phyloP scores from a whole-genome alignment of 768 basidiomycete species.

The Boletellus ananas region DNA sequence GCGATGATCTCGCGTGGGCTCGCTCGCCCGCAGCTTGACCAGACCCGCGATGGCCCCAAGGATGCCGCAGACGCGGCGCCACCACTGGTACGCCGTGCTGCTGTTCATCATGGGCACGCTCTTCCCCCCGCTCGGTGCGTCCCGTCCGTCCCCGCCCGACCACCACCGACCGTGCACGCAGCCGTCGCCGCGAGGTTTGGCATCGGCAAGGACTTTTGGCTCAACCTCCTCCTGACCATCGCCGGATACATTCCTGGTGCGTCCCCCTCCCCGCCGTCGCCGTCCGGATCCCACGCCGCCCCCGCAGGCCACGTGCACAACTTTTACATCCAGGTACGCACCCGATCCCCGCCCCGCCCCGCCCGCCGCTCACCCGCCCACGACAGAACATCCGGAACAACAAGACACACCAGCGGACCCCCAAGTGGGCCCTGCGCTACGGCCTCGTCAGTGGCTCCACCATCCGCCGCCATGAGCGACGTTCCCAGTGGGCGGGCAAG shows the following conservation, averaged over 20 bases:
- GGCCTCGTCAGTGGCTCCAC: constrained; percentile 83
- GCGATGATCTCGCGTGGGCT: no score
- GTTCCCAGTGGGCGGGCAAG: constrained; percentile 82
- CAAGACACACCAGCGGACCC: constrained; percentile 88
- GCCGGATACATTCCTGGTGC: constrained; percentile 87
- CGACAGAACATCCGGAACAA: constrained; percentile 90
- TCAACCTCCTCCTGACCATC: constrained; percentile 85
- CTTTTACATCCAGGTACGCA: constrained; percentile 79
- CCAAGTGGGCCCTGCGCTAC: constrained; percentile 90
- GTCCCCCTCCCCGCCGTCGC: constrained; percentile 9
- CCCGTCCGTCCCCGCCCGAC: neutral
- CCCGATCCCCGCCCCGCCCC: neutral
- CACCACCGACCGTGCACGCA: constrained; percentile 29
- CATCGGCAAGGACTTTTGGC: constrained; percentile 85
- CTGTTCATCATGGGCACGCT: constrained; percentile 88
- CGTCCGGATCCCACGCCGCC: constrained; percentile 3
- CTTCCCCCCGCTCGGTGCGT: constrained; percentile 84
- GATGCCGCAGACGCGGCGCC: constrained; percentile 52
- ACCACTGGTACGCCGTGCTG: constrained; percentile 79
- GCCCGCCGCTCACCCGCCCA: constrained; percentile 6
- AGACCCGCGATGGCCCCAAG: constrained; percentile 36
- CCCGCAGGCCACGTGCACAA: constrained; percentile 81
- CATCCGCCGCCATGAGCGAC: constrained; percentile 71
- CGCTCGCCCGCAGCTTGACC: no score
- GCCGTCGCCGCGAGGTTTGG: constrained; percentile 94